Conservation (phyloP, 352 stramenopile species). For the Phytopythium cucurbitacearum region DNA sequence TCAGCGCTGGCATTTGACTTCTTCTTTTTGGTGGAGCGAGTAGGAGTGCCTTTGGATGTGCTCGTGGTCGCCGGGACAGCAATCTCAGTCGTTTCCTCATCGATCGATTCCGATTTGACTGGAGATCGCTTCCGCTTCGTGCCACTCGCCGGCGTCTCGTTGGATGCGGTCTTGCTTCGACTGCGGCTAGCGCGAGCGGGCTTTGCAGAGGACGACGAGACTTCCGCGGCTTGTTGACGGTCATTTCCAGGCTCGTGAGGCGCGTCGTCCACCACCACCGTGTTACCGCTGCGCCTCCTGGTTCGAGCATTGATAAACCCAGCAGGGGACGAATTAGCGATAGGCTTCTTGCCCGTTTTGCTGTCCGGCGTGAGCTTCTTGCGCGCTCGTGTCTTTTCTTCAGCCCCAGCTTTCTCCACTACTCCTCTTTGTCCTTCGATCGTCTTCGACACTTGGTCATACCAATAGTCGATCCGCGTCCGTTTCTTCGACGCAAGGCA, state of each 20-base stretch:
- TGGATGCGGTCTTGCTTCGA: too few species aligned
- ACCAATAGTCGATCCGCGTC: slow-evolving; percentile 54
- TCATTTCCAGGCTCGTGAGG: neutral
- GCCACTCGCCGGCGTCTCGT: too few species aligned
- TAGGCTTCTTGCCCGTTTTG: slow-evolving; percentile 5
- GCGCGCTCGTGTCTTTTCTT: slow-evolving; percentile 9
- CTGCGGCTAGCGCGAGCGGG: too few species aligned
- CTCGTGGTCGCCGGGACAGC: too few species aligned
- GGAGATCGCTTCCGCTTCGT: too few species aligned
- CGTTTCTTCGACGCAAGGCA: slow-evolving; percentile 36
- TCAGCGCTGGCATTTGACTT: too few species aligned
- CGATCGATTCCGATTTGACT: too few species aligned
- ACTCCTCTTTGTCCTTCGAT: slow-evolving; percentile 16
- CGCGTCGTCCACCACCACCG: neutral
- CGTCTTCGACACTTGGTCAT: slow-evolving; percentile 44
- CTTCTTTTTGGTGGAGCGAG: too few species aligned
- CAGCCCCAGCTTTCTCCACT: slow-evolving; percentile 14
- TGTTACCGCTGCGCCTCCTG: slow-evolving; percentile 7
- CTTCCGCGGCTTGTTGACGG: too few species aligned
- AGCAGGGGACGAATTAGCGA: neutral
- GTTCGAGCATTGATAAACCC: slow-evolving; percentile 10
- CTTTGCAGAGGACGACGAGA: too few species aligned
- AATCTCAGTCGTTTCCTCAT: too few species aligned
- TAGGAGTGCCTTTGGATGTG: too few species aligned
- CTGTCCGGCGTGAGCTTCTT: neutral